phyloP scores from a whole-genome alignment of 1,284 basidiomycete species.

The Cutaneotrichosporon sp. region DNA sequence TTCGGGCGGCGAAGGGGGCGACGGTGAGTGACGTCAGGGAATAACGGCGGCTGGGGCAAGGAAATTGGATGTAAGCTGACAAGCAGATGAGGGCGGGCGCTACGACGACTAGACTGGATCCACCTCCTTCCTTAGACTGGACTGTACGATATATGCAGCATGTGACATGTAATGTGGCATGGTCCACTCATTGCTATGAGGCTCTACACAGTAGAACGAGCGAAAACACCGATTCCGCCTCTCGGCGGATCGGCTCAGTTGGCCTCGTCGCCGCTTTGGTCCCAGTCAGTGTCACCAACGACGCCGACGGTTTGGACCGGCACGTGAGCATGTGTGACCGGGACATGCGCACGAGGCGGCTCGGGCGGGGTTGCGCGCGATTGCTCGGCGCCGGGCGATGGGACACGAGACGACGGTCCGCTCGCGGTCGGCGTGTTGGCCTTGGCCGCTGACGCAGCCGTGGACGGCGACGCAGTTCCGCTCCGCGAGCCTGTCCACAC shows the following conservation, averaged over 20 bases:
- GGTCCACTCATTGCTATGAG: not conserved
- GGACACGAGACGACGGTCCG: constrained; percentile 16
- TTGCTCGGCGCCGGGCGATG: constrained; percentile 8
- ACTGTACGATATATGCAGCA: constrained; percentile 10
- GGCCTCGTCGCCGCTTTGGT: constrained; percentile 22
- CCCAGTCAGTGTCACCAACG: constrained; percentile 20
- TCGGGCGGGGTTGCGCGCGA: not conserved
- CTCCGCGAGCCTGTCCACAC: constrained; percentile 8
- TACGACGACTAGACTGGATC: constrained; percentile 17
- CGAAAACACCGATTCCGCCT: not conserved
- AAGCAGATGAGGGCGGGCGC: constrained; percentile 15
- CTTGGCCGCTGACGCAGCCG: constrained; percentile 12
- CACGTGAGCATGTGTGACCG: not conserved
- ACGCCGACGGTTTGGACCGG: not conserved
- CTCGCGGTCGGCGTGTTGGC: constrained; percentile 16
- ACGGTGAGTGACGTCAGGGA: constrained; percentile 6
- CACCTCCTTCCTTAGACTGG: not conserved
- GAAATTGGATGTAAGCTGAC: not conserved
- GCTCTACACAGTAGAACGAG: not conserved
- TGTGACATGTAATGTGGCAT: constrained; percentile 1
- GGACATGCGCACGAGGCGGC: not conserved
- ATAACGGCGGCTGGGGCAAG: no score
- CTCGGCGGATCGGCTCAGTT: not conserved
- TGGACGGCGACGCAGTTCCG: not conserved
- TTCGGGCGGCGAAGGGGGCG: constrained; percentile 10